These are phyloP conservation scores for Volvox africanus DNA, from an alignment of 139 green algal species.

Conservation along the genomic window DNA sequence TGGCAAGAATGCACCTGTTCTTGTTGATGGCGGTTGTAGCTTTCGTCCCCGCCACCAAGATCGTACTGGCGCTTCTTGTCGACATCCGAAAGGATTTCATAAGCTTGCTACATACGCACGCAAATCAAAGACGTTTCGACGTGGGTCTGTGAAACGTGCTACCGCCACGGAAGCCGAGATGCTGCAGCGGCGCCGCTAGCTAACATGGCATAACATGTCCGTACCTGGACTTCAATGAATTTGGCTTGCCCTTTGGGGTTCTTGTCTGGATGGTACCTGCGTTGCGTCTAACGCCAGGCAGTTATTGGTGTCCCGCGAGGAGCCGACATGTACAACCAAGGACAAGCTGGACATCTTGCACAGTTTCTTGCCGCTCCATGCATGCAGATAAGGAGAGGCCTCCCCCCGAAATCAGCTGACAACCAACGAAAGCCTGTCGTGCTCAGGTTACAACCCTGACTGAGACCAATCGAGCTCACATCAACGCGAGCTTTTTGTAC, in stretches of 20 bases:
- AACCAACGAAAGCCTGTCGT: neutral
- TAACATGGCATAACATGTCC: neutral
- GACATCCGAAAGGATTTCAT: constrained; percentile 52
- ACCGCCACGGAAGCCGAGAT: too few species aligned
- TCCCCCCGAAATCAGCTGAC: too few species aligned
- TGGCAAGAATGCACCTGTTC: neutral
- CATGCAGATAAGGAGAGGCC: too few species aligned
- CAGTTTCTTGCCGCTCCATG: too few species aligned
- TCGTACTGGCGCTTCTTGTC: constrained; percentile 53
- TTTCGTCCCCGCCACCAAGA: constrained; percentile 16
- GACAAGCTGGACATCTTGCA: too few species aligned
- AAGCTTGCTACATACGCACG: constrained; percentile 37
- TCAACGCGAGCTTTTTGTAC: constrained; percentile 55
- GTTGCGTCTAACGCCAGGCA: neutral
- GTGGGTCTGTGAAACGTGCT: too few species aligned
- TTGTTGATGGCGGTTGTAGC: neutral
- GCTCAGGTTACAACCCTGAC: neutral
- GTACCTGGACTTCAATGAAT: constrained; percentile 56
- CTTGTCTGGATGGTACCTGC: constrained; percentile 60
- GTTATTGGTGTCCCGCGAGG: neutral
- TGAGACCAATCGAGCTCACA: neutral
- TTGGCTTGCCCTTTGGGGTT: constrained; percentile 48
- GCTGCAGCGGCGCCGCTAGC: too few species aligned
- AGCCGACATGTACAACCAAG: too few species aligned
- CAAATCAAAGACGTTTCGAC: neutral